Conservation (phyloP, 148 eudicot genomes). For the Rheum nobile region DNA sequence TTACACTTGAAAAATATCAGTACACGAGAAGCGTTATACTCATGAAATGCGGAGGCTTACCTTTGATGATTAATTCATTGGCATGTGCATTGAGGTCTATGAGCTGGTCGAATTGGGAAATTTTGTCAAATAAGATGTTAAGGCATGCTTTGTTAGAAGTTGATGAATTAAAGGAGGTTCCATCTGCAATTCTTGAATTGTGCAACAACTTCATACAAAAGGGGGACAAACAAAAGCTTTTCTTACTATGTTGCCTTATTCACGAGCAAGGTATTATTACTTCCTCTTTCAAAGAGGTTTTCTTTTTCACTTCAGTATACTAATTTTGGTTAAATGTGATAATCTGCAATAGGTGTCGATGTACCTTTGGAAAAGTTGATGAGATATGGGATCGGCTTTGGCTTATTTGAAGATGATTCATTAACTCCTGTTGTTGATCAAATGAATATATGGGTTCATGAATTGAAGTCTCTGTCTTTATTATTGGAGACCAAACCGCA, state of each 20-base stretch:
- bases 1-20: not conserved
- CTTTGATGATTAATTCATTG: not conserved
- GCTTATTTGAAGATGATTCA: not conserved
- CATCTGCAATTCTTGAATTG: not conserved
- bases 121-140: not conserved
- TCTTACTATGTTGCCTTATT: not conserved
- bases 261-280: not conserved
- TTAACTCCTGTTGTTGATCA: not conserved
- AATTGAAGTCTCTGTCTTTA: not conserved
- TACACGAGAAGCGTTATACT: not conserved
- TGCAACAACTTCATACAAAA: not conserved
- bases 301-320: not conserved
- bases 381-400: constrained; percentile 1
- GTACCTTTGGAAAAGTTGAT: not conserved
- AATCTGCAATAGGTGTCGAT: not conserved
- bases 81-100: not conserved
- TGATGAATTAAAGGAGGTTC: not conserved
- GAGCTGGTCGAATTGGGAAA: not conserved
- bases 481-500: not conserved
- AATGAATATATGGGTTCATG: not conserved
- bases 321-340: not conserved
- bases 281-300: not conserved
- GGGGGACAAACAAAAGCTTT: not conserved
- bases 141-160: not conserved
- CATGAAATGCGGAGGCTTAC: not conserved